Base-by-base conservation (phyloP, 2,329 filamentous ascomycete genomes). In the Hypoxylon rubiginosum region DNA sequence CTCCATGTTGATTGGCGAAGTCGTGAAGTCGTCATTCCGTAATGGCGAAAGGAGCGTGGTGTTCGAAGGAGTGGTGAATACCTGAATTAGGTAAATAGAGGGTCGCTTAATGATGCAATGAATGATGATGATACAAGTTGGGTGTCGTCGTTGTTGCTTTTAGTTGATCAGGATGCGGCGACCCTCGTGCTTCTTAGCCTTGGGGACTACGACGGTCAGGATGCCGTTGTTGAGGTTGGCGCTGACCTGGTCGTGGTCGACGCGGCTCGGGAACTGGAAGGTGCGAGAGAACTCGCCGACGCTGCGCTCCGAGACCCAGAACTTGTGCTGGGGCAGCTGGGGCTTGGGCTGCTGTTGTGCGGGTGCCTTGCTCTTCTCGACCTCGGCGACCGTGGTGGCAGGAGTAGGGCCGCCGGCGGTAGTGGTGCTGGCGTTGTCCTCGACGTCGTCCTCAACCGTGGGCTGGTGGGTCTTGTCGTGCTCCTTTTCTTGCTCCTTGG, bases 271-370 rank as follows among this genome's bases (percentile, higher is more conserved):
- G 82, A 93, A 92, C 77, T 82, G 86, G 81, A 92, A 92, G 64
- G 84, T 87, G 68, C 91, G 86, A 52, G 86, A 84, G 80, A 92
- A 93, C 70, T 89, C 85, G 76, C 90, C 90, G 62, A 90, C 80
- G 65, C 83, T 86, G 72, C 89, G 88, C 81, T 92, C 90, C 36
- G 84, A 83, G 67, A 90, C 82, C 92, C 92, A 95, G 84, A 90
- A 94, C 79, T 88, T 90, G 72, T 82, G 58, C 60, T 70, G 75
- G 1, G 49, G 61, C 67, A 69, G 69, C 50, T 65, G 58, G 54
- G 58, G 71, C 61, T 66, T 62, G 39, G 65, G 55, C 46, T 71
- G 65, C n/a, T n/a, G n/a, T 51, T 72, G 55, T n/a, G 60, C 64
- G 3, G 62, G 36, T 9, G 51, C 53, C 45, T 70, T 66, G 52